Evolutionary conservation across 768 basidiomycete genomes (phyloP).

Genomic region (Auricularia auricula-judae): DNA sequence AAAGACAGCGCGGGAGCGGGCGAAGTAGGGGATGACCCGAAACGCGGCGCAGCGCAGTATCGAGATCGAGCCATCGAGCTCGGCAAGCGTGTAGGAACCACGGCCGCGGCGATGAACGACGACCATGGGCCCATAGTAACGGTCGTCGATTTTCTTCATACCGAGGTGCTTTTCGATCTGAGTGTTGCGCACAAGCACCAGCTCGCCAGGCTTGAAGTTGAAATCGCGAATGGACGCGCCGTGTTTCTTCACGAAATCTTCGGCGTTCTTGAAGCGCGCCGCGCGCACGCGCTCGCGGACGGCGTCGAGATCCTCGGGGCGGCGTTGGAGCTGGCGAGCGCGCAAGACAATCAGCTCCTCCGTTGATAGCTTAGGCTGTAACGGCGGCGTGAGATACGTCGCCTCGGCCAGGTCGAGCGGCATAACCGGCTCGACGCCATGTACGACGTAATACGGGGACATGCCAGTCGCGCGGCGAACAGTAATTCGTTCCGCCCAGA

Average conservation of each 20-base stretch:
- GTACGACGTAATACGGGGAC: slow-evolving; percentile 15
- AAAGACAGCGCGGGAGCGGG: not conserved
- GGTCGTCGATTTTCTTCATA: slow-evolving; percentile 12
- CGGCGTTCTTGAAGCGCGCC: slow-evolving; percentile 11
- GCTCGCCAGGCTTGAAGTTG: slow-evolving; percentile 20
- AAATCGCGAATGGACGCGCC: slow-evolving; percentile 10
- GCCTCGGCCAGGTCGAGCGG: slow-evolving; percentile 23
- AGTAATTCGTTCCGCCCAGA: slow-evolving; percentile 17
- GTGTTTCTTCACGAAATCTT: slow-evolving; percentile 17
- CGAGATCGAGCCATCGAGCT: slow-evolving; percentile 11
- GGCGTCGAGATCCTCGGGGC: slow-evolving; percentile 12
- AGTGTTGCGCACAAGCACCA: slow-evolving; percentile 27
- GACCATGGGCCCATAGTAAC: slow-evolving; percentile 28
- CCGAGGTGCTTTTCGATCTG: slow-evolving; percentile 18
- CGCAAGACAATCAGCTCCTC: slow-evolving; percentile 14
- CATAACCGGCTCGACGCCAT: slow-evolving; percentile 20
- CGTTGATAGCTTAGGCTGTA: slow-evolving; percentile 8
- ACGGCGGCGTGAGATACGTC: slow-evolving; percentile 18
- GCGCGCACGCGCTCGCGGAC: slow-evolving; percentile 11
- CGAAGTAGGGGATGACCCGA: not conserved
- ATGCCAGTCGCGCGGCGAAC: slow-evolving; percentile 13
- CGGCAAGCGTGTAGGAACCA: slow-evolving; percentile 7
- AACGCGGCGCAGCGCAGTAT: slow-evolving; percentile 8
- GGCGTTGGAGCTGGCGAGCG: slow-evolving; percentile 17
- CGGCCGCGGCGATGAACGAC: slow-evolving; percentile 14